Base-by-base conservation (phyloP, 495 filamentous ascomycete genomes). In the Neurospora africana region DNA sequence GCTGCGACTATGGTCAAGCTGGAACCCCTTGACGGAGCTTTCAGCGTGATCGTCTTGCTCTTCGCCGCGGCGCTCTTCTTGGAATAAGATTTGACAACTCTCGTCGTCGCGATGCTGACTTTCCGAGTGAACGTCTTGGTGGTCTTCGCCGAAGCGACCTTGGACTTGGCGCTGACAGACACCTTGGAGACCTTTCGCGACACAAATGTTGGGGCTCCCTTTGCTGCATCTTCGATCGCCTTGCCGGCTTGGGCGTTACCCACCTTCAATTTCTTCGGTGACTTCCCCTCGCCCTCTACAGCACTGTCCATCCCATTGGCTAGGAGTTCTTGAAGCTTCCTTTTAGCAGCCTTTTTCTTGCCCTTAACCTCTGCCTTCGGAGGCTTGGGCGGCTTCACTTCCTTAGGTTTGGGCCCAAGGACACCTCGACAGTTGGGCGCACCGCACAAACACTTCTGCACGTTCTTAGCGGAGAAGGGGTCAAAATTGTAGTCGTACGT, bases 401-500 rank as follows among this genome's bases (percentile, higher is more conserved):
- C 87, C 76, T 84, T 91, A 47, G 89, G 88, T 72, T 90, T 91
- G 6, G 90, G 90, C 3, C 93, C 93, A 47, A 96, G 84, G 40
- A 93, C 87, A 61, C 93, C 92, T 72, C 92, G 87, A 80, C 93
- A 96, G 70, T 90, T 90, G 21, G 86, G 79, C 72, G 90, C 86
- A 74, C 93, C 93, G 82, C 93, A 96, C 71, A 91, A 88, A 78
- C 93, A 96, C 80, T 91, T 85, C 79, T 94, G 92, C 70, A 93
- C 90, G 79, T 93, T 93, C 83, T 92, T 92, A 78, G 88, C 87
- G 21, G 89, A 92, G 78, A 92, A 94, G 44, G 90, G 92, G 86
- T 97, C 92, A 79, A 99, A 99, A 80, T 99, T 99, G 86, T 99
- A 99, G 85, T 99, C 95, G 81, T 99, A 99, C n/a, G 94, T 98